These are phyloP conservation scores for Psidium friedrichsthalianum DNA, from an alignment of 345 rosid species.

Conservation along the genomic window DNA sequence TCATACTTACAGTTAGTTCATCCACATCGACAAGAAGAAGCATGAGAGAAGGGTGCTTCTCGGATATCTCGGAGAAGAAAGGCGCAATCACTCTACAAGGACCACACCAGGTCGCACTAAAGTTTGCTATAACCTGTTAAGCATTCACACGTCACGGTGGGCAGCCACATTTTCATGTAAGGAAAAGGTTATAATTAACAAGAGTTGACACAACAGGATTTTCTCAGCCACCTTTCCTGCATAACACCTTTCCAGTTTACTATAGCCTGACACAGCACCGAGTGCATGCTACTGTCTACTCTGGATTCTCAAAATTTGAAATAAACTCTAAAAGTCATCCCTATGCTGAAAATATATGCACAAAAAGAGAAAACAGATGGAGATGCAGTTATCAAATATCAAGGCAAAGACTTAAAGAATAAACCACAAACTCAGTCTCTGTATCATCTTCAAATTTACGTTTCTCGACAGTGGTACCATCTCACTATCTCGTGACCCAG, in stretches of 20 bases:
- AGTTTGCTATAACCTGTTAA: slow-evolving; percentile 65
- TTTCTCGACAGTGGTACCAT: neutral
- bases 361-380: neutral
- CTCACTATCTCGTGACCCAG: neutral
- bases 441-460: neutral
- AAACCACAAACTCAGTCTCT: neutral
- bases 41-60: slow-evolving; percentile 55
- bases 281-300: neutral
- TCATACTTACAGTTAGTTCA: slow-evolving; percentile 55
- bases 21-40: slow-evolving; percentile 75
- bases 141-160: neutral
- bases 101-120: slow-evolving; percentile 88
- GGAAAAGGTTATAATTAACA: neutral
- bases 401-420: neutral
- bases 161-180: neutral
- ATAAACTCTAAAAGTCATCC: neutral
- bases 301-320: neutral
- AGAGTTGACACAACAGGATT: neutral
- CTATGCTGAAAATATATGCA: neutral
- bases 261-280: neutral
- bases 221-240: neutral
- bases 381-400: neutral
- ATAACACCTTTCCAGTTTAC: neutral
- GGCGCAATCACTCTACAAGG: slow-evolving; percentile 74
- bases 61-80: slow-evolving; percentile 51